phyloP scores from a whole-genome alignment of 495 filamentous ascomycete species.

The Delitschia confertaspora region DNA sequence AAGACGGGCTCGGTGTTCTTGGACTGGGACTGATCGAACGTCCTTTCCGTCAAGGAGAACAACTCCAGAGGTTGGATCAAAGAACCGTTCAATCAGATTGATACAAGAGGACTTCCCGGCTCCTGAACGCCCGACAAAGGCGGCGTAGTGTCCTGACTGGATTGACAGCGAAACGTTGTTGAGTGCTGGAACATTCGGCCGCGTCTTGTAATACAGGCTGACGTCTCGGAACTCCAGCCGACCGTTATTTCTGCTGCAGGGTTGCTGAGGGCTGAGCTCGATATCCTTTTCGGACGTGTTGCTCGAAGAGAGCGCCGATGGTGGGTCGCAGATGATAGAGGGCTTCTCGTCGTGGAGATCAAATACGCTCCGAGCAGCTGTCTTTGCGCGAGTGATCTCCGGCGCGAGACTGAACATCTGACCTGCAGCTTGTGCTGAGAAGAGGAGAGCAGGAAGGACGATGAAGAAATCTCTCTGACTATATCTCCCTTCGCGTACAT shows the following conservation, averaged over 20 bases:
- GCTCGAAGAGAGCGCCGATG: constrained; percentile 1
- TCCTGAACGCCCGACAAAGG: constrained; percentile 49
- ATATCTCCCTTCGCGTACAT: constrained; percentile 26
- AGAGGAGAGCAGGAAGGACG: constrained; percentile 30
- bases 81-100: constrained; percentile 48
- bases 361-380: constrained; percentile 28
- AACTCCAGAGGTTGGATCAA: constrained; percentile 36
- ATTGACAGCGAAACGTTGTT: constrained; percentile 38
- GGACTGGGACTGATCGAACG: constrained; percentile 15
- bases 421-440: constrained; percentile 30
- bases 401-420: constrained; percentile 31
- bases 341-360: constrained; percentile 19
- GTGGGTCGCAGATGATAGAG: constrained; percentile 13
- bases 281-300: background rate
- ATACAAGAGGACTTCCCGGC: constrained; percentile 52
- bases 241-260: constrained; percentile 16
- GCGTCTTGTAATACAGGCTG: constrained; percentile 46
- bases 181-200: constrained; percentile 37
- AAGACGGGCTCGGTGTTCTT: constrained; percentile 7
- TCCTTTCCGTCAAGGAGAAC: constrained; percentile 34
- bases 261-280: background rate
- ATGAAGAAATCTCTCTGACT: constrained; percentile 28
- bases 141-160: constrained; percentile 38
- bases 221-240: constrained; percentile 47
- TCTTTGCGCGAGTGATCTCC: constrained; percentile 23